phyloP scores from a whole-genome alignment of 2,329 filamentous ascomycete species.

The Colletotrichum theobromicola region DNA sequence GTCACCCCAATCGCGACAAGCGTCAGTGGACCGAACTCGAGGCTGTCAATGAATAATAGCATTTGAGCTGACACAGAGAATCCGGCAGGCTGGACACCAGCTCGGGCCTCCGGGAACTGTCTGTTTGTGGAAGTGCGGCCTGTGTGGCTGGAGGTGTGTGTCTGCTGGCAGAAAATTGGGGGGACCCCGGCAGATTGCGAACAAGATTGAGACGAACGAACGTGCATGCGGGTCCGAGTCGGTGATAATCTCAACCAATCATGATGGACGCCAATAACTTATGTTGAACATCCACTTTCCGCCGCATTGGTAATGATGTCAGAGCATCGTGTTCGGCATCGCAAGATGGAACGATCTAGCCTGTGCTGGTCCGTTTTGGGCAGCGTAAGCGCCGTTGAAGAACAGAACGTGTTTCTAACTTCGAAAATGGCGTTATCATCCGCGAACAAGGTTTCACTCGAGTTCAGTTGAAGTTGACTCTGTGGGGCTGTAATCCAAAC shows the following conservation, averaged over 20 bases:
- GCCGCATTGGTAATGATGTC: background rate
- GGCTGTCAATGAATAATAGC: background rate
- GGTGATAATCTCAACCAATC: background rate
- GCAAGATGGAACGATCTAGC: background rate
- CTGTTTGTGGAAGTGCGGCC: background rate
- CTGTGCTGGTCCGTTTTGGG: background rate
- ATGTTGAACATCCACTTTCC: background rate
- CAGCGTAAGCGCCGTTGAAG: background rate
- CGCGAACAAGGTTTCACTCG: background rate
- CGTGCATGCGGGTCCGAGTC: background rate
- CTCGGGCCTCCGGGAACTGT: background rate
- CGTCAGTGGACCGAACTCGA: background rate
- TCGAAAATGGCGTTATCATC: background rate
- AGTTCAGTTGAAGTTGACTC: background rate
- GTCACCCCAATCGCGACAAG: background rate
- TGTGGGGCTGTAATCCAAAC: background rate
- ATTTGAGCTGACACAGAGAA: background rate
- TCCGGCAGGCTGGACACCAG: background rate
- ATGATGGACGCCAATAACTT: too few species aligned
- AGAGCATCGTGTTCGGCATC: background rate
- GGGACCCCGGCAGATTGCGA: background rate
- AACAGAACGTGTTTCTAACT: background rate
- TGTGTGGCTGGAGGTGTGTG: background rate
- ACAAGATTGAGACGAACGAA: background rate
- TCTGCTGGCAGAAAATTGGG: background rate